Base-by-base conservation (phyloP, 192 early-diverging fungal genomes). In the Gonapodya prolifera region DNA sequence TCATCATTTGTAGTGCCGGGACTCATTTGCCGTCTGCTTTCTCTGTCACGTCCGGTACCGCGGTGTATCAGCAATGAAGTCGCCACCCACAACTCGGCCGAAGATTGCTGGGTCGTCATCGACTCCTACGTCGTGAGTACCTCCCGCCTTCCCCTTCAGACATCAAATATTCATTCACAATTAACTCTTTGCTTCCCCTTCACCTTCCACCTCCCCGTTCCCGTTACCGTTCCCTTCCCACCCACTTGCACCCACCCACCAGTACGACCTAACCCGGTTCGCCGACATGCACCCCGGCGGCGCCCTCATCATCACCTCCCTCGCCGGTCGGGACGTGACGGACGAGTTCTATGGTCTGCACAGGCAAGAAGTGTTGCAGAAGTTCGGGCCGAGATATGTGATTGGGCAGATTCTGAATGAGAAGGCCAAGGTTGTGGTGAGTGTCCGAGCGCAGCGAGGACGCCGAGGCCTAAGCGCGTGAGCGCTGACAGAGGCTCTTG, bases 201-300 rank as follows among this genome's bases (percentile, higher is more conserved):
- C 8, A 61, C 8, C 8, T 61, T 23, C 8, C 8, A 8, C 45
- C 23, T 61, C 45, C 8, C 45, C 23, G 45, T 61, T 16, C 45
- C 8, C 45, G 23, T 61, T 23, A 23, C 8, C 45, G 8, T 73
- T 13, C 31, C n/a, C n/a, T n/a, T n/a, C n/a, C n/a, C n/a, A n/a
- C n/a, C n/a, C n/a, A n/a, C n/a, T n/a, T n/a, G n/a, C n/a, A n/a
- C n/a, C n/a, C n/a, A n/a, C n/a, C n/a, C n/a, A n/a, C n/a, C n/a
- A n/a, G n/a, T n/a, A n/a, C n/a, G 32, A 73, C 31, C 8, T 73
- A 2, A 16, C 71, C 8, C 2, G 8, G 8, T 73, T 73, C 32
- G 71, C 71, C 18, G 71, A 73, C 16, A 2, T 73, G 16, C 71
- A 73, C 71, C 71, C 71, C 16, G 71, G 71, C 32, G 71, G 71